phyloP scores from a whole-genome alignment of 805 yeast genomes.

The Ascoidea asiatica region DNA sequence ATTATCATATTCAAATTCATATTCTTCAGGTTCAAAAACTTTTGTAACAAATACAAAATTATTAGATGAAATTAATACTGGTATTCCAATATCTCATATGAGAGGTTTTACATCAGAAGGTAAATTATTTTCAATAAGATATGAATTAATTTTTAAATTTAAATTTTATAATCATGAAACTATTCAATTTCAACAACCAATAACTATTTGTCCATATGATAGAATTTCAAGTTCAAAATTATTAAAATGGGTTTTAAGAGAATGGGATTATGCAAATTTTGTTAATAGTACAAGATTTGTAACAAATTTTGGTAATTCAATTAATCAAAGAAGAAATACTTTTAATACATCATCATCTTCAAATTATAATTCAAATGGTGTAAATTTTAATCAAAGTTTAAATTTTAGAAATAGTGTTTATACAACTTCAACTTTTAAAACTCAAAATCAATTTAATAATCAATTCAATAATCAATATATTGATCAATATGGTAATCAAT shows the following conservation, averaged over 20 bases:
- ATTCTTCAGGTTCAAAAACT: conserved; percentile 4
- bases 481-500: too few species aligned
- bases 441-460: not conserved
- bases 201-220: conserved; percentile 42
- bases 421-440: not conserved
- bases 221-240: conserved; percentile 31
- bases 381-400: conserved; percentile 7
- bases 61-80: conserved; percentile 9
- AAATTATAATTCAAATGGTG: conserved; percentile 17
- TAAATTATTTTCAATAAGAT: conserved; percentile 34
- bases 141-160: conserved; percentile 34
- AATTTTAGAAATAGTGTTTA: not conserved
- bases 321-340: conserved; percentile 14
- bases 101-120: conserved; percentile 41
- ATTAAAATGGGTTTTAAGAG: conserved; percentile 37
- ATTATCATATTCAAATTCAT: too few species aligned
- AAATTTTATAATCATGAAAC: conserved; percentile 36
- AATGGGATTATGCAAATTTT: conserved; percentile 30
- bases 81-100: conserved; percentile 13
- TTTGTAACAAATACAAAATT: conserved; percentile 9
- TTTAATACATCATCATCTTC: conserved; percentile 7
- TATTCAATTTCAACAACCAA: conserved; percentile 33
- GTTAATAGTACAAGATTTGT: conserved; percentile 9
- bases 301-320: conserved; percentile 25
- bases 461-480: not conserved